Conservation (phyloP, 2,329 filamentous ascomycete genomes). For the Ascochyta lentis region DNA sequence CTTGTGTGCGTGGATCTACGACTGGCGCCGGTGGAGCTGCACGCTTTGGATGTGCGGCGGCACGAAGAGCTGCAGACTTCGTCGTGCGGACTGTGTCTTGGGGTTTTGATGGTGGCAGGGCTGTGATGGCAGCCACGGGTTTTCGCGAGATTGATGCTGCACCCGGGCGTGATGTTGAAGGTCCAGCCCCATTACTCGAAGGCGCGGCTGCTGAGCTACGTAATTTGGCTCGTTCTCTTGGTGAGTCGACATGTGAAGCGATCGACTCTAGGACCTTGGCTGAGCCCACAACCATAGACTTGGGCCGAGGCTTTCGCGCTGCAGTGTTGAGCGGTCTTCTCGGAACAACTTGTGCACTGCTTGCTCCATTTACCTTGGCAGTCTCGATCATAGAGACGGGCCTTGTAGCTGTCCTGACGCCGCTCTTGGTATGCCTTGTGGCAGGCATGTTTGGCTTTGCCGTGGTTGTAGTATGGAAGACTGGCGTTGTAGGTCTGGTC, state of each 20-base stretch:
- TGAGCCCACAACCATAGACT: slow-evolving; percentile 14
- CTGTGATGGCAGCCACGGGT: neutral
- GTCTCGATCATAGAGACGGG: slow-evolving; percentile 1
- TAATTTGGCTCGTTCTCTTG: slow-evolving; percentile 7
- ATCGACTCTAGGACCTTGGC: slow-evolving; percentile 6
- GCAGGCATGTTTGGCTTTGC: neutral
- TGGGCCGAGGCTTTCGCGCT: slow-evolving; percentile 11
- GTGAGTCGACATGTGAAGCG: slow-evolving; percentile 9
- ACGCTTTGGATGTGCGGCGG: neutral
- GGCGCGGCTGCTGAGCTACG: neutral
- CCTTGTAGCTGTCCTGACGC: neutral
- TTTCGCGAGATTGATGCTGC: neutral
- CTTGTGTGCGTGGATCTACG: neutral
- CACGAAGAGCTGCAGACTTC: neutral
- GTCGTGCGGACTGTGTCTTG: neutral
- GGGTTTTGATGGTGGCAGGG: neutral
- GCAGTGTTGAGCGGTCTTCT: slow-evolving; percentile 2
- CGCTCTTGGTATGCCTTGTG: neutral
- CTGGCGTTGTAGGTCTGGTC: slow-evolving; percentile 3
- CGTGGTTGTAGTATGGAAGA: neutral
- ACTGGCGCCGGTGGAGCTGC: neutral
- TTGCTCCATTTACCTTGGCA: neutral
- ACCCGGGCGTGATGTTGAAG: slow-evolving; percentile 1
- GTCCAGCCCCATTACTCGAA: neutral
- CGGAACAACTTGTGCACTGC: neutral